A percentile compares a stretch with the other conserved stretches of the same genome.
Evolutionary conservation across 2,329 filamentous ascomycete genomes (phyloP).

Genomic region (Capronia epimyces): DNA sequence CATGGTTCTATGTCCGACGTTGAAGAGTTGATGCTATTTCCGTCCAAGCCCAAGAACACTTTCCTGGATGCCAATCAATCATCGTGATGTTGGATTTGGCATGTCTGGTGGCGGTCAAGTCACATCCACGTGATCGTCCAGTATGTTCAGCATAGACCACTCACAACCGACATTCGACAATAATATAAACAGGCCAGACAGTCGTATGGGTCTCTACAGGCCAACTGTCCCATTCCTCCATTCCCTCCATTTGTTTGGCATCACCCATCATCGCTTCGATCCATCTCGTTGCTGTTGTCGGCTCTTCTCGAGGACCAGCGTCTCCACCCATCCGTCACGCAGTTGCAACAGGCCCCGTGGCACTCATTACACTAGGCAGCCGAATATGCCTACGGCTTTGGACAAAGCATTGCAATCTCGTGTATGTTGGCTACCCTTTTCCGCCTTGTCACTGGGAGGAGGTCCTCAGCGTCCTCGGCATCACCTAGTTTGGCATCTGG

Average conservation of each 20-base stretch:
- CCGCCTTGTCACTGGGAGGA: not conserved
- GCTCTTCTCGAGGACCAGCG: not conserved
- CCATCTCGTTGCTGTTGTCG: no score
- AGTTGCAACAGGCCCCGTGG: not conserved
- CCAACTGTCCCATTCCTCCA: no score
- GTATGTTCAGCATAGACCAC: slow-evolving; percentile 63
- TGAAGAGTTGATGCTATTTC: no score
- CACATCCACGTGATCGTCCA: slow-evolving; percentile 48
- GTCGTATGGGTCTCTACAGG: no score
- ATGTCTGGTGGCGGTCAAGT: no score
- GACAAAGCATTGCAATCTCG: slow-evolving; percentile 66
- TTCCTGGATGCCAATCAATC: no score
- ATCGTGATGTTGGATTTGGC: no score
- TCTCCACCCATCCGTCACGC: not conserved
- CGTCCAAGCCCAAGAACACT: no score
- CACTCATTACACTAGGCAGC: not conserved
- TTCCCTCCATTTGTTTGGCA: no score
- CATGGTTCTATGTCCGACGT: no score
- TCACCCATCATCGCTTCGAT: no score
- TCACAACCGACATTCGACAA: slow-evolving; percentile 55
- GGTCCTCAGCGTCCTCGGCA: no score
- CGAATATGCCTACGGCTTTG: slow-evolving; percentile 60
- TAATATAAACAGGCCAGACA: slow-evolving; percentile 57
- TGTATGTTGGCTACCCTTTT: slow-evolving; percentile 42
- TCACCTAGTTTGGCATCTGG: not conserved